Percentiles rank a stretch among this genome's conserved stretches.
Evolutionary conservation across 345 rosid genomes (phyloP).

Genomic region (Populus alba): DNA sequence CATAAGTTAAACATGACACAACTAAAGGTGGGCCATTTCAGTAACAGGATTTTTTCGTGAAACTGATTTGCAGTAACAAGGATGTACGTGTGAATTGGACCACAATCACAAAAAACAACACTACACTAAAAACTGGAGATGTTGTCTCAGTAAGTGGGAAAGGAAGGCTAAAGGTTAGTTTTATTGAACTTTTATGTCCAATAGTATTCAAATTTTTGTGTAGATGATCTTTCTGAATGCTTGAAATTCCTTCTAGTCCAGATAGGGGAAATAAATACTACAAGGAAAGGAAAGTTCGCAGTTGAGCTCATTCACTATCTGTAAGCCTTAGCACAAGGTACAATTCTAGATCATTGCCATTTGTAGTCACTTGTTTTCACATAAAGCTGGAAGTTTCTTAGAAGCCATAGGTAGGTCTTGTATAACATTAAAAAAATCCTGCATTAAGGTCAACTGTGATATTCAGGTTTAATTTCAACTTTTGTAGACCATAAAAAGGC

Average conservation of each 20-base stretch:
- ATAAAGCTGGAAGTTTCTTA: neutral
- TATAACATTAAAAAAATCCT: neutral
- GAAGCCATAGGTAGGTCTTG: neutral
- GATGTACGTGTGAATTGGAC: conserved; percentile 89
- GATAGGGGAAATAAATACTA: conserved; percentile 78
- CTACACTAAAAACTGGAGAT: conserved; percentile 71
- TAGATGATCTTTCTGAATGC: conserved; percentile 4
- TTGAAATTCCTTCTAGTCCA: conserved; percentile 17
- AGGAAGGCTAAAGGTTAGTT: conserved; percentile 77
- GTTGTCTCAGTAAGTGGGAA: conserved; percentile 79
- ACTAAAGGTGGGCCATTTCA: conserved; percentile 13
- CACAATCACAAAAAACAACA: conserved; percentile 69
- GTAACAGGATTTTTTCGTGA: conserved; percentile 31
- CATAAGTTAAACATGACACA: neutral
- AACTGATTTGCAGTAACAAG: conserved; percentile 41
- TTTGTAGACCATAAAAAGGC: too few relatives aligned
- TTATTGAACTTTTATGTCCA: neutral
- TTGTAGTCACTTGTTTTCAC: neutral
- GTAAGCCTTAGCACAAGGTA: conserved; percentile 18
- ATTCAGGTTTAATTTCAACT: neutral
- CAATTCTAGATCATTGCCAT: too few relatives aligned
- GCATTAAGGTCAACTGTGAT: neutral
- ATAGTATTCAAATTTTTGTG: neutral
- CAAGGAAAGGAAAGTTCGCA: conserved; percentile 73
- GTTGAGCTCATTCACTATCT: conserved; percentile 74